Evolutionary conservation across 192 early-diverging fungal genomes (phyloP), one percentile per base, ranked within the genome.

Genomic region (Backusella tuberculispora): DNA sequence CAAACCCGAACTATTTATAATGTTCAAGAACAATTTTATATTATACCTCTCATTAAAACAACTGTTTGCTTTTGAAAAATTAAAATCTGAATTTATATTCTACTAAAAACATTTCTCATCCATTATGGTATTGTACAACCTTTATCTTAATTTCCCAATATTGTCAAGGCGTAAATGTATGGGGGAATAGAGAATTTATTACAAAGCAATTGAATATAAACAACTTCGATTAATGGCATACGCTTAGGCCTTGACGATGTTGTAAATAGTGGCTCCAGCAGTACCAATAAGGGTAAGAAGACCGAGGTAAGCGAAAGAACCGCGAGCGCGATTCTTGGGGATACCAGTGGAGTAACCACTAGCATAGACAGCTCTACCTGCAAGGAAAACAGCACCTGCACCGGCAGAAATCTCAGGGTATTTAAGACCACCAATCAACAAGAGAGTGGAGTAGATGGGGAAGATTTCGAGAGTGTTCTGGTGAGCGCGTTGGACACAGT

Each of bases 401-500:
- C 40, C 87, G 14, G 91, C 78, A 12, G 90, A 77, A 24, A 87
- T 64, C 6, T 69, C 21, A 2, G 93, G 92, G 79, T 90, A 79
- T 15, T 80, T 71, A 41, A 91, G 45, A 66, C 89, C 87, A 60
- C 85, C 82, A 63, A 83, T 38, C 41, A 85, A 60, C 43, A 92
- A 79, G 26, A 89, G 75, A 53, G 81, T 78, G 46, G 84, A 80
- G 80, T 87, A 92, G 1, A 72, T 26, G 26, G 90, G 86, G 76
- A 85, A 88, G 64, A 64, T 66, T 77, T 94, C 93, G 8, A 93
- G 79, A 17, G 87, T 88, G 86, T 93, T 93, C 69, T 83, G 88
- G 81, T 89, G 88, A 40, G 81, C 83, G 53, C 88, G 85, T 74
- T 89, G 88, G 74, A 83, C 76, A 78, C 93, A 94, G 87, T 94